phyloP scores from a whole-genome alignment of 2,329 filamentous ascomycete genomes.

The Talaromyces sp. region DNA sequence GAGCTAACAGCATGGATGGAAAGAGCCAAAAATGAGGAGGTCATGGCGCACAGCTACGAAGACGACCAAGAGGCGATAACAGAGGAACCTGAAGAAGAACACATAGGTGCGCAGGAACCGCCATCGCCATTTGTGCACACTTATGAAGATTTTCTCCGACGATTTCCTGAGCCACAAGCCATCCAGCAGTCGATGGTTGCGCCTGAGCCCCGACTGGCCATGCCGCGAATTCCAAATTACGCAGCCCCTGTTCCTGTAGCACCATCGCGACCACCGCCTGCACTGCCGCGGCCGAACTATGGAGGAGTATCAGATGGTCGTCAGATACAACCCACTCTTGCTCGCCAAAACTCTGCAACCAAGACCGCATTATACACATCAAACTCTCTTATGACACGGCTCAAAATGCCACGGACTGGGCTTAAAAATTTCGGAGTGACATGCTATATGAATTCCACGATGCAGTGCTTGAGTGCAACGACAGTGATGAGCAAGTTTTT shows the following conservation, averaged over 20 bases:
- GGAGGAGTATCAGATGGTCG: slow-evolving; percentile 68
- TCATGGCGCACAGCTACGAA: slow-evolving; percentile 39
- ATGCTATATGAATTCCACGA: slow-evolving; percentile 87
- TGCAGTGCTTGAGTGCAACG: slow-evolving; percentile 78
- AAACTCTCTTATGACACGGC: slow-evolving; percentile 37
- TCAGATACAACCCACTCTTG: slow-evolving; percentile 39
- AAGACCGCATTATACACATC: slow-evolving; percentile 40
- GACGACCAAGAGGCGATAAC: slow-evolving; percentile 33
- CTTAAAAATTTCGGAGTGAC: slow-evolving; percentile 75
- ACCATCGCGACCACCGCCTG: slow-evolving; percentile 62
- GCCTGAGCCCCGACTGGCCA: slow-evolving; percentile 26
- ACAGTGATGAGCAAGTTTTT: slow-evolving; percentile 58
- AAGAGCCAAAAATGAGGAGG: slow-evolving; percentile 63
- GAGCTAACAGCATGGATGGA: slow-evolving; percentile 80
- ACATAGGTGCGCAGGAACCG: slow-evolving; percentile 42
- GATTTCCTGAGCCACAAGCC: slow-evolving; percentile 68
- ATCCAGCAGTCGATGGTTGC: slow-evolving; percentile 54
- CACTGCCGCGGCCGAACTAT: slow-evolving; percentile 67
- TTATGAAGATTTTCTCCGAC: slow-evolving; percentile 77
- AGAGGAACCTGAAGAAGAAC: slow-evolving; percentile 34
- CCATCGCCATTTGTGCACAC: slow-evolving; percentile 57
- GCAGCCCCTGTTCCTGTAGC: slow-evolving; percentile 50
- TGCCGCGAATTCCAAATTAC: slow-evolving; percentile 28
- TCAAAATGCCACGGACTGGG: slow-evolving; percentile 61
- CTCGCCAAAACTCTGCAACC: slow-evolving; percentile 40